Evolutionary conservation across 2,329 filamentous ascomycete species (phyloP).

Genomic region (Curvularia eragrostidis): DNA sequence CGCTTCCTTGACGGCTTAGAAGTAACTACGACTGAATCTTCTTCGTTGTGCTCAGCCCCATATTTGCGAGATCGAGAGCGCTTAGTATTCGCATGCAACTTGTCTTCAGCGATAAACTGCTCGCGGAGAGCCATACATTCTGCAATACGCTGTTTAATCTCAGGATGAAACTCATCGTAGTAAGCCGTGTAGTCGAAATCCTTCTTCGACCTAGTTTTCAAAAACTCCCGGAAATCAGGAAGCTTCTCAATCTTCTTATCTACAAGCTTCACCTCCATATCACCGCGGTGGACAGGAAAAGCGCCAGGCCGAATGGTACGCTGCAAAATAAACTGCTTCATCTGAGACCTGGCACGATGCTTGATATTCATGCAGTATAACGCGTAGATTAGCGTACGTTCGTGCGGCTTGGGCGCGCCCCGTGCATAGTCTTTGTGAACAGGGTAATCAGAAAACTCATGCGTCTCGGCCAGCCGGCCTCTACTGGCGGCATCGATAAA

Average conservation of each 20-base stretch:
- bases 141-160: slow-evolving; percentile 21
- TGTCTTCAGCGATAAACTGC: slow-evolving; percentile 10
- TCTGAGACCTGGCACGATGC: slow-evolving; percentile 39
- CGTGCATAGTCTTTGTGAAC: slow-evolving; percentile 23
- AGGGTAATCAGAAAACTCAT: slow-evolving; percentile 42
- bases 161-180: slow-evolving; percentile 20
- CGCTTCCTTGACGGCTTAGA: background rate
- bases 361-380: slow-evolving; percentile 34
- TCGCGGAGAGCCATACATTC: slow-evolving; percentile 11
- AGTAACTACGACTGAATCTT: background rate
- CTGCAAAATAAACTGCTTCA: slow-evolving; percentile 35
- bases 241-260: slow-evolving; percentile 28
- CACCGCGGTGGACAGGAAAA: slow-evolving; percentile 38
- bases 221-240: slow-evolving; percentile 4
- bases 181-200: slow-evolving; percentile 21
- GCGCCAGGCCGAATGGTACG: slow-evolving; percentile 32
- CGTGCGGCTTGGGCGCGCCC: slow-evolving; percentile 32
- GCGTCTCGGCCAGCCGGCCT: slow-evolving; percentile 22
- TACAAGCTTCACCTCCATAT: slow-evolving; percentile 35
- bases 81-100: background rate
- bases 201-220: slow-evolving; percentile 12
- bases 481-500: slow-evolving; percentile 39
- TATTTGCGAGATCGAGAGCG: slow-evolving; percentile 5
- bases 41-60: background rate
- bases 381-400: slow-evolving; percentile 37